These are phyloP conservation scores for Ustilago hordei DNA, from an alignment of 1,284 basidiomycete genomes.

Conservation along the genomic window DNA sequence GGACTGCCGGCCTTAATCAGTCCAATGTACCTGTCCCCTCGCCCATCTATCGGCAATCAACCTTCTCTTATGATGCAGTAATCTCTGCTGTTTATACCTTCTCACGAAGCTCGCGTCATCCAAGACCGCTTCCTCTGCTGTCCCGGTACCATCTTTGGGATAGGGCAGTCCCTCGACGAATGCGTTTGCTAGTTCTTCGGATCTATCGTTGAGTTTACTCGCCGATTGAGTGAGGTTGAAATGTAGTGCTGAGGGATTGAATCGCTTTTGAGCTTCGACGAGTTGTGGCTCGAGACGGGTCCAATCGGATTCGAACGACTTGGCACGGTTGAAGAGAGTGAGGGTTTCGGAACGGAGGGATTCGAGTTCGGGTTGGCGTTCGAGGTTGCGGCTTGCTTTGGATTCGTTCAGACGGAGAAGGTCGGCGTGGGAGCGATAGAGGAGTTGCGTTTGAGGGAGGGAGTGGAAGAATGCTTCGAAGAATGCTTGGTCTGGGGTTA, in stretches of 20 bases:
- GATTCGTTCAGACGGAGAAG: conserved; percentile 51
- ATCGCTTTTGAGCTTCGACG: conserved; percentile 57
- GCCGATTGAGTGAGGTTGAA: conserved; percentile 53
- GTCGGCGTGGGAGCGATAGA: conserved; percentile 44
- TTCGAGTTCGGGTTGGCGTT: conserved; percentile 55
- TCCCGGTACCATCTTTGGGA: conserved; percentile 33
- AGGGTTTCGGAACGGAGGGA: conserved; percentile 58
- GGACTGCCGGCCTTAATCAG: conserved; percentile 18
- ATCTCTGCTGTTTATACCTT: conserved; percentile 54
- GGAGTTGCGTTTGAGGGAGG: conserved; percentile 43
- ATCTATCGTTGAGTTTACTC: conserved; percentile 54
- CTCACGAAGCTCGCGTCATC: conserved; percentile 53
- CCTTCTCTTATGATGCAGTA: conserved; percentile 51
- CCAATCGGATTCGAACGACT: conserved; percentile 51
- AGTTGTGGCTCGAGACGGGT: conserved; percentile 39
- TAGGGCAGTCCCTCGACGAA: conserved; percentile 62
- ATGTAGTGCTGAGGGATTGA: conserved; percentile 56
- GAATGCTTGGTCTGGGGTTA: conserved; percentile 25
- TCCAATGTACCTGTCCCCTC: conserved; percentile 52
- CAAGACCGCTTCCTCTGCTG: conserved; percentile 19
- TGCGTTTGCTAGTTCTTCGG: conserved; percentile 63
- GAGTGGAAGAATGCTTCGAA: conserved; percentile 59
- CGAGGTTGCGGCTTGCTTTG: conserved; percentile 54
- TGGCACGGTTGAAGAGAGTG: conserved; percentile 53
- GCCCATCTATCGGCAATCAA: conserved; percentile 58